Conservation (phyloP, 129 eudicot species). For the Saposhnikovia divaricata region DNA sequence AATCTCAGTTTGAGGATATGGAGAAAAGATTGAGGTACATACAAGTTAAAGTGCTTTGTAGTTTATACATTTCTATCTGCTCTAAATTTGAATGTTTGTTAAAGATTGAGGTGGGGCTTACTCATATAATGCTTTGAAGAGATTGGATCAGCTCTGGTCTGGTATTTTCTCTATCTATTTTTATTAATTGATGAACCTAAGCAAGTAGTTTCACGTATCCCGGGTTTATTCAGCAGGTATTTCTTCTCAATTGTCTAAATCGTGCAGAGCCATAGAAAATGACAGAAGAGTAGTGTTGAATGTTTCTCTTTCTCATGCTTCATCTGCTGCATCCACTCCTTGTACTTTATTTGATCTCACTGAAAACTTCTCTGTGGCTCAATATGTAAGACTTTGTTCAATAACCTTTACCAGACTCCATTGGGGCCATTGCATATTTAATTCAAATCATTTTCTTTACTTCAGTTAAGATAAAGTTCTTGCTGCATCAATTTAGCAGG, state of each 20-base stretch:
- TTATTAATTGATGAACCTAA: slow-evolving; percentile 61
- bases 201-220: slow-evolving; percentile 56
- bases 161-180: slow-evolving; percentile 37
- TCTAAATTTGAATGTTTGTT: too few species aligned
- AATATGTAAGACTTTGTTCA: slow-evolving; percentile 35
- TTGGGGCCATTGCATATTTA: neutral
- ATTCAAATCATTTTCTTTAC: neutral
- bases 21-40: too few species aligned
- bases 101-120: slow-evolving; percentile 93
- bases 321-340: slow-evolving; percentile 19
- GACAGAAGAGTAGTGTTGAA: neutral
- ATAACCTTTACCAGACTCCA: neutral
- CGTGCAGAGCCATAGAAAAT: neutral
- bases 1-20: too few species aligned
- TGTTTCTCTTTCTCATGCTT: slow-evolving; percentile 16
- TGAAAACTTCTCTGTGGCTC: slow-evolving; percentile 5
- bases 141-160: slow-evolving; percentile 80
- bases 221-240: slow-evolving; percentile 32
- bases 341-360: slow-evolving; percentile 12
- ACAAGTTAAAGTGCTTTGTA: too few species aligned
- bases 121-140: slow-evolving; percentile 80
- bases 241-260: slow-evolving; percentile 13
- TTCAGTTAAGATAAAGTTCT: neutral
- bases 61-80: too few species aligned
- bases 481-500: slow-evolving; percentile 19